Evolutionary conservation across 1,284 basidiomycete genomes (phyloP).

Genomic region (Puccinia triticina): DNA sequence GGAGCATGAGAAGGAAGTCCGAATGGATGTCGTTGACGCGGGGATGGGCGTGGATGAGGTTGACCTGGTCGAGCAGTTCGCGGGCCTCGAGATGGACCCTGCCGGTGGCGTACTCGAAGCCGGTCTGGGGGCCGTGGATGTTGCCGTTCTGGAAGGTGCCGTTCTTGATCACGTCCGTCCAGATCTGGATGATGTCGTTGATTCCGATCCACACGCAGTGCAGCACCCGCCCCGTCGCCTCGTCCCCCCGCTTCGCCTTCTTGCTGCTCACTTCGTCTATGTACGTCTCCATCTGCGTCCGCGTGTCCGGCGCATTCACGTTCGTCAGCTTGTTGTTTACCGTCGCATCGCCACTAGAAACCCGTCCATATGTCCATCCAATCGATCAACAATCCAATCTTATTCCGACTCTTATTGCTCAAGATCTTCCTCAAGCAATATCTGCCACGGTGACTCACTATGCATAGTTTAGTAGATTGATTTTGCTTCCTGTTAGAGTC

Average conservation of each 20-base stretch:
- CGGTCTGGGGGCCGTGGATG: neutral
- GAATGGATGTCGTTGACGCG: conserved; percentile 5
- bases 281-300: conserved; percentile 30
- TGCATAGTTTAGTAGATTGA: conserved; percentile 39
- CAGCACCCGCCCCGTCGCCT: neutral
- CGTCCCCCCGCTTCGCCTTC: neutral
- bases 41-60: neutral
- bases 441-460: conserved; percentile 14
- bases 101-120: conserved; percentile 12
- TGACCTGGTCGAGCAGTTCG: conserved; percentile 15
- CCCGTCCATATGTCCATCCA: neutral
- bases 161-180: conserved; percentile 43
- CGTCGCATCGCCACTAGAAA: conserved; percentile 42
- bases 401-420: neutral
- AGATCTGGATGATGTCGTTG: conserved; percentile 44
- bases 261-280: neutral
- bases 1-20: conserved; percentile 30
- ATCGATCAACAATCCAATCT: neutral
- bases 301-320: conserved; percentile 35
- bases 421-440: neutral
- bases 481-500: conserved; percentile 33
- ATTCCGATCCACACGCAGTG: conserved; percentile 39
- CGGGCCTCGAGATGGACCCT: conserved; percentile 10
- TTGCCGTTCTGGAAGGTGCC: conserved; percentile 23
- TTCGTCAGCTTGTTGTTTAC: conserved; percentile 21